Base-by-base conservation (phyloP, 2,329 filamentous ascomycete genomes). In the Ophiostoma ips region DNA sequence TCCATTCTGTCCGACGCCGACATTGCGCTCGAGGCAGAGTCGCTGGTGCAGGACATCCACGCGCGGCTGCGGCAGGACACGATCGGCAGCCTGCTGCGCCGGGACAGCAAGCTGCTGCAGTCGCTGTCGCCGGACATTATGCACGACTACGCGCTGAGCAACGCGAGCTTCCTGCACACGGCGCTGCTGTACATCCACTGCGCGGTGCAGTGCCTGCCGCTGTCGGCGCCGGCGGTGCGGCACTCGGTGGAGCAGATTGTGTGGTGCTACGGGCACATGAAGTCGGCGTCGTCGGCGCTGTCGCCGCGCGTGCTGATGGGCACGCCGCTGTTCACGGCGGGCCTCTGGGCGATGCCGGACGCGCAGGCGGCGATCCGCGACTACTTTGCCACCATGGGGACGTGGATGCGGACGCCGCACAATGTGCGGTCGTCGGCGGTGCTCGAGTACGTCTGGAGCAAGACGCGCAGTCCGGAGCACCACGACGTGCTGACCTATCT, bases 111-210 rank as follows among this genome's bases (percentile, higher is more conserved):
- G 11, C 48, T 43, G 2, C 28, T 24, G 5, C 16, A 18, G 16
- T 44, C 49, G 19, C 50, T 54, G 24, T 21, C 52, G 8, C 33
- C 21, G 24, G 48, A 50, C 16, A 31, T 44, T 21, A 46, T 54
- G 35, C 50, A 52, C 50, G 52, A 54, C 44, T 54, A 54, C 21
- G 52, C 52, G 2, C 40, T 54, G 28, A 52, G 52, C 48, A 54
- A 54, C 15, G 52, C 52, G 2, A 38, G 52, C 12, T 54, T 52
- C 34, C 19, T 54, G 11, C 52, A 54, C 34, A 50, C 50, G 19
- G 52, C 52, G 1, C 35, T 54, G 8, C 52, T 54, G 2, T 52
- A 54, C 37, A 34, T 54, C 10, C 45, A 52, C 36, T 33, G 50
- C 3, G 50, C 43, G 38, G 50, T 54, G 10, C 49, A 46, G 21